Evolutionary conservation across 768 basidiomycete genomes (phyloP).

Genomic region (Xerocomellus chrysenteron): DNA sequence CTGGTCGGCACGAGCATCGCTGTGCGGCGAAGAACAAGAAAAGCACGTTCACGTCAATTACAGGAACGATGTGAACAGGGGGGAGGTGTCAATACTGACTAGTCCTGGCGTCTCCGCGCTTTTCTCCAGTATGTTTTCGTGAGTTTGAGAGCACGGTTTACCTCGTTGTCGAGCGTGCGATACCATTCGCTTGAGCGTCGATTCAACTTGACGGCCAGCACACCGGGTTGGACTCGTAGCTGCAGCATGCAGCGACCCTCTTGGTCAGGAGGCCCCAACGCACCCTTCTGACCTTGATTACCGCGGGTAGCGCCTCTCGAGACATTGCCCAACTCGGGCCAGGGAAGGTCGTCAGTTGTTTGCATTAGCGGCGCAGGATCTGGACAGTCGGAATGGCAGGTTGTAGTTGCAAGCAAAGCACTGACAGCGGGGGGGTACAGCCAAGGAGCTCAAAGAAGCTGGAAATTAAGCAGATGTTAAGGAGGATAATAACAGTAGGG

Average conservation of each 20-base stretch:
- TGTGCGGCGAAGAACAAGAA: slow-evolving; percentile 5
- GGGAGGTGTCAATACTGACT: slow-evolving; percentile 21
- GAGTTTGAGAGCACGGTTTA: slow-evolving; percentile 76
- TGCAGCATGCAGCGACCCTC: slow-evolving; percentile 79
- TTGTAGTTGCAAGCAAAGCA: slow-evolving; percentile 4
- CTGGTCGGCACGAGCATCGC: slow-evolving; percentile 77
- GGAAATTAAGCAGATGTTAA: slow-evolving; percentile 17
- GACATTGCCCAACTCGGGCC: slow-evolving; percentile 85
- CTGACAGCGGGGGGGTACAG: slow-evolving; percentile 12
- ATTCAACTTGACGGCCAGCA: slow-evolving; percentile 72
- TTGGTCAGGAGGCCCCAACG: slow-evolving; percentile 64
- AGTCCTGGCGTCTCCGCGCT: slow-evolving; percentile 78
- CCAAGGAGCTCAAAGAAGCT: slow-evolving; percentile 12
- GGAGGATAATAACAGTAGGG: slow-evolving; percentile 28
- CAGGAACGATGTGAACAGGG: not conserved
- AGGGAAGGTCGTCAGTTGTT: slow-evolving; percentile 71
- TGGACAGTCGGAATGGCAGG: slow-evolving; percentile 6
- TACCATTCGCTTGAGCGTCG: slow-evolving; percentile 83
- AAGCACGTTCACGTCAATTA: slow-evolving; percentile 7
- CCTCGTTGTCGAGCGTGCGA: slow-evolving; percentile 71
- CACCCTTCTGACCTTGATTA: slow-evolving; percentile 85
- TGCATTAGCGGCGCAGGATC: slow-evolving; percentile 33
- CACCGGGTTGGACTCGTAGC: slow-evolving; percentile 79
- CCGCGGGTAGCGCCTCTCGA: slow-evolving; percentile 81
- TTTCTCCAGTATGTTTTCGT: slow-evolving; percentile 89